A percentile compares a stretch with the other conserved stretches of the same genome.
These are phyloP conservation scores for Pythium periplocum DNA, from an alignment of 352 stramenopile species.

Conservation along the genomic window DNA sequence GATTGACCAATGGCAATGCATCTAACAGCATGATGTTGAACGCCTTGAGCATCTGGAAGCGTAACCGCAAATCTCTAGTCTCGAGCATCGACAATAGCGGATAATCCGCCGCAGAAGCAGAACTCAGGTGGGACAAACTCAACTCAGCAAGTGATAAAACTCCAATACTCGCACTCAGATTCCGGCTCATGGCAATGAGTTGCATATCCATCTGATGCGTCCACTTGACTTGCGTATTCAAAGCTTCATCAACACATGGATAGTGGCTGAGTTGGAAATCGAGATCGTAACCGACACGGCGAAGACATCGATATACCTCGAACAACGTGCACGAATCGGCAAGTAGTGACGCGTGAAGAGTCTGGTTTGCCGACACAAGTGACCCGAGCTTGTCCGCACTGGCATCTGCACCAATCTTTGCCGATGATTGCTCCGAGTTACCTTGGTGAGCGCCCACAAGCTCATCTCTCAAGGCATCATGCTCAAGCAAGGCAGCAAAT, in stretches of 20 bases:
- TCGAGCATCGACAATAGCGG: constrained; percentile 34
- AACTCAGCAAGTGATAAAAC: constrained; percentile 57
- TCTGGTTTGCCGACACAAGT: no score
- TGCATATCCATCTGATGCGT: constrained; percentile 72
- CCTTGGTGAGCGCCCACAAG: no score
- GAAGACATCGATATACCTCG: constrained; percentile 41
- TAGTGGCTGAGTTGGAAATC: constrained; percentile 50
- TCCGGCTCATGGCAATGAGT: constrained; percentile 39
- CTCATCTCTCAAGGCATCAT: no score
- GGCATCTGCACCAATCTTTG: no score
- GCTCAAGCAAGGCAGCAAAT: no score
- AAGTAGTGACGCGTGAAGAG: no score
- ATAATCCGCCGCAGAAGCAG: constrained; percentile 24
- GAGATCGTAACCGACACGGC: constrained; percentile 49
- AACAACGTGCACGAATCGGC: constrained; percentile 15
- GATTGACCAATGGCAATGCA: constrained; percentile 59
- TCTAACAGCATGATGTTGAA: constrained; percentile 51
- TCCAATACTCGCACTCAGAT: constrained; percentile 41
- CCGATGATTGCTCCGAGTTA: no score
- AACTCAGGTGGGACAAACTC: constrained; percentile 53
- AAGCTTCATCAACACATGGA: constrained; percentile 28
- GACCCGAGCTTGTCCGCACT: no score
- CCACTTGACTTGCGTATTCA: constrained; percentile 54
- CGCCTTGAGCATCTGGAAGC: constrained; percentile 50
- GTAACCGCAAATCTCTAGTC: constrained; percentile 50